Percentiles rank a stretch among this genome's conserved stretches.
Conservation (phyloP, 306 rosid genomes). For the Sicyos edulis region DNA sequence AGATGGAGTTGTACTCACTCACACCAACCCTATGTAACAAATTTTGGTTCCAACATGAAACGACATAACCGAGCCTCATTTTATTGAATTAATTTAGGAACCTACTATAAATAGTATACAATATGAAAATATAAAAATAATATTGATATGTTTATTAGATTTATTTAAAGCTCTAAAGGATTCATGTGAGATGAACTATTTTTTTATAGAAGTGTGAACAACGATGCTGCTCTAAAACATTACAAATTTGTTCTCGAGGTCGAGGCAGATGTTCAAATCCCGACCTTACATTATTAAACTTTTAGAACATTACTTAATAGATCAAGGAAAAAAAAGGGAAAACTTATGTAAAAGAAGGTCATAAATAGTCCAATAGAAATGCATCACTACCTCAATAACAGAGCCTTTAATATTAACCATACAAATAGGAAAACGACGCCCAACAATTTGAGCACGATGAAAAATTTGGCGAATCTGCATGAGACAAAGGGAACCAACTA, state of each 20-base stretch:
- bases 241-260: background rate
- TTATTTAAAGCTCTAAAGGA: background rate
- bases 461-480: slow-evolving; percentile 51
- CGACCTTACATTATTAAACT: background rate
- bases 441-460: slow-evolving; percentile 43
- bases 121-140: background rate
- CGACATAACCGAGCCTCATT: background rate
- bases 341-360: background rate
- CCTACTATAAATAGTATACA: background rate
- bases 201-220: background rate
- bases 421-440: slow-evolving; percentile 78
- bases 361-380: background rate
- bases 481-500: slow-evolving; percentile 18
- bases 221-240: background rate
- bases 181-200: background rate
- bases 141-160: background rate
- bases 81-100: background rate
- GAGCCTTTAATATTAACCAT: slow-evolving; percentile 52
- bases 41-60: background rate
- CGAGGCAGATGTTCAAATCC: background rate
- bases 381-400: slow-evolving; percentile 54
- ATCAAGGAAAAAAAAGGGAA: background rate
- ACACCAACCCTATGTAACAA: background rate
- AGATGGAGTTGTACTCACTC: background rate
- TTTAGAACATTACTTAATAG: background rate